Percentiles rank a stretch among this genome's conserved stretches.
phyloP scores from a whole-genome alignment of 106 monocot species.

The Allium sativum region DNA sequence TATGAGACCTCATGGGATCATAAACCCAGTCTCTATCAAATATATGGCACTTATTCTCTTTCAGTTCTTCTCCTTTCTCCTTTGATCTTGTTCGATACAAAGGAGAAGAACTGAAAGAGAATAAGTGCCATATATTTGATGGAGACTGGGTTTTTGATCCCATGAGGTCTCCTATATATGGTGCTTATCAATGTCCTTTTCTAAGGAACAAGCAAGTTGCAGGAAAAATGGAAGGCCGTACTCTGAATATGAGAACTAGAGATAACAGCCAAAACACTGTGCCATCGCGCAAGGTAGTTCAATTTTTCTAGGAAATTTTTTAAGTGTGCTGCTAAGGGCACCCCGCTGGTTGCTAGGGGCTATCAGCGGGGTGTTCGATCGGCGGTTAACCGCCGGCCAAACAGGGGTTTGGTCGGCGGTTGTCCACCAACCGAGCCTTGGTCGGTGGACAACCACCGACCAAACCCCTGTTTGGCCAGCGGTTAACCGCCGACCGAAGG shows the following conservation, averaged over 20 bases:
- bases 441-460: too few relatives aligned
- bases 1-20: slow-evolving; percentile 13
- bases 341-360: too few relatives aligned
- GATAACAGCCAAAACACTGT: slow-evolving; percentile 30
- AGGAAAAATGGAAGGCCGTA: slow-evolving; percentile 33
- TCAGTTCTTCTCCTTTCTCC: not conserved
- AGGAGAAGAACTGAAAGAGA: not conserved
- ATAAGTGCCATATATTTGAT: slow-evolving; percentile 13
- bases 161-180: slow-evolving; percentile 17
- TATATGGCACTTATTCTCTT: slow-evolving; percentile 4
- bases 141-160: slow-evolving; percentile 39
- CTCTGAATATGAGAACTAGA: slow-evolving; percentile 29
- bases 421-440: too few relatives aligned
- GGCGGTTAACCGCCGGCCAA: too few relatives aligned
- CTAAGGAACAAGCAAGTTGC: slow-evolving; percentile 29
- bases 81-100: not conserved
- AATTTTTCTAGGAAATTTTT: too few relatives aligned
- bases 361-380: too few relatives aligned
- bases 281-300: slow-evolving; percentile 23
- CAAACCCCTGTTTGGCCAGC: too few relatives aligned
- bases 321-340: too few relatives aligned
- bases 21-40: slow-evolving; percentile 38
- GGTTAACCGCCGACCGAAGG: too few relatives aligned
- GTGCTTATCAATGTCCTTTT: slow-evolving; percentile 19
- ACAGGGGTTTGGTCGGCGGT: too few relatives aligned